These are phyloP conservation scores for Sinapis alba DNA, from an alignment of 441 rosid genomes.

Conservation along the genomic window DNA sequence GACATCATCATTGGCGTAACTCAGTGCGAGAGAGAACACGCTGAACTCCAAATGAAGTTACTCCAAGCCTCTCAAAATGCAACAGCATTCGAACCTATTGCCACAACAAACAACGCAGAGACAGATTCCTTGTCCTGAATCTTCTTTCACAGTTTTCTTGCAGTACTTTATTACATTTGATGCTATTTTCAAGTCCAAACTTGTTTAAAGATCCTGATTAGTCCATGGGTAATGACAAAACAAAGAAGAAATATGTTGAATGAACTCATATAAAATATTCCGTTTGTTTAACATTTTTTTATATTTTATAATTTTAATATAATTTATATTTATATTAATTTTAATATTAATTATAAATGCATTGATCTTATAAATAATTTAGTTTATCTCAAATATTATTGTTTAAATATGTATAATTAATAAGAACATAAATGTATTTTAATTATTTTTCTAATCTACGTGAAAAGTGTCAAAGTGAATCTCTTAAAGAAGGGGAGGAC, in stretches of 20 bases:
- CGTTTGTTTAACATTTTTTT: too few relatives aligned
- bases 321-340: too few relatives aligned
- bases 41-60: slow-evolving; percentile 83
- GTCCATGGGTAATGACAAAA: not conserved
- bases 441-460: too few relatives aligned
- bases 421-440: too few relatives aligned
- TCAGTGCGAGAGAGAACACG: slow-evolving; percentile 90
- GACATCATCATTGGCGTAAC: slow-evolving; percentile 85
- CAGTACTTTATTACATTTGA: not conserved
- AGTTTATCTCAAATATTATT: too few relatives aligned
- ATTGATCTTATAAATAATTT: too few relatives aligned
- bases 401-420: too few relatives aligned
- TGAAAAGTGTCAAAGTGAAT: too few relatives aligned
- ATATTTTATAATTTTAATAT: too few relatives aligned
- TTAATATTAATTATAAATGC: too few relatives aligned
- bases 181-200: not conserved
- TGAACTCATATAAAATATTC: not conserved
- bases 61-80: slow-evolving; percentile 31
- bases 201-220: not conserved
- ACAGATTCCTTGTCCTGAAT: slow-evolving; percentile 23
- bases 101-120: not conserved
- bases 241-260: not conserved
- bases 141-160: not conserved
- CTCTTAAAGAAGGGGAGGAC: too few relatives aligned
- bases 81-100: not conserved